Base-by-base conservation (phyloP, 495 filamentous ascomycete genomes). In the Tuber brumale region DNA sequence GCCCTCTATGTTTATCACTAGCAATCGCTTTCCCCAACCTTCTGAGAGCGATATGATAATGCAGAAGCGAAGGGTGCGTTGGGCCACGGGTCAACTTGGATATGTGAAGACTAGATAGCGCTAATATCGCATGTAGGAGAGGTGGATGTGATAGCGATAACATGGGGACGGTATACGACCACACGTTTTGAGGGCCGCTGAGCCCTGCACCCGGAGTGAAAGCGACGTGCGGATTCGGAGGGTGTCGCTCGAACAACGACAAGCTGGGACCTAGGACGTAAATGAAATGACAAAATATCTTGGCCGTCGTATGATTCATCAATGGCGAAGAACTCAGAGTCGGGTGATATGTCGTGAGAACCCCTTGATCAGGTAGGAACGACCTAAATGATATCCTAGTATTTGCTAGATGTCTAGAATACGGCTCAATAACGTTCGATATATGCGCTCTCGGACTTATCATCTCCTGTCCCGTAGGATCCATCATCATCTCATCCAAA, bases 241-340 rank as follows among this genome's bases (percentile, higher is more conserved):
- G 90, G 84, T 94, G 89, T 45, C 95, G 87, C 83, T 98, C 95
- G 78, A 92, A 97, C 39, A 97, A 87, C 3, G 94, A 97, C 77
- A 98, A 87, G 78, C 88, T 92, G 2, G 95, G 94, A 0, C 92
- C 95, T 3, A 94, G 97, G 12, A 94, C 91, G 79, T 93, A 91
- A 41, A 97, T 89, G 83, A 97, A 99, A 85, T 98, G 94, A 82
- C 91, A 91, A 83, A 98, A 99, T 23, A 97, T 89, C 45, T 91
- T 89, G 16, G 94, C 94, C 1, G 93, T 96, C 74, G 91, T 90
- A 3, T 89, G 87, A 81, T 98, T 94, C 80, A 90, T 92, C 39
- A 97, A 85, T 8, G 94, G 95, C 46, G 93, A 94, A 5, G 91
- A 93, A 31, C 88, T 86, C 39, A 90, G 87, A 6, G 92, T 90